Evolutionary conservation across 441 rosid genomes (phyloP), one percentile per base, ranked within the genome.

Genomic region (Mallotus japonicus): DNA sequence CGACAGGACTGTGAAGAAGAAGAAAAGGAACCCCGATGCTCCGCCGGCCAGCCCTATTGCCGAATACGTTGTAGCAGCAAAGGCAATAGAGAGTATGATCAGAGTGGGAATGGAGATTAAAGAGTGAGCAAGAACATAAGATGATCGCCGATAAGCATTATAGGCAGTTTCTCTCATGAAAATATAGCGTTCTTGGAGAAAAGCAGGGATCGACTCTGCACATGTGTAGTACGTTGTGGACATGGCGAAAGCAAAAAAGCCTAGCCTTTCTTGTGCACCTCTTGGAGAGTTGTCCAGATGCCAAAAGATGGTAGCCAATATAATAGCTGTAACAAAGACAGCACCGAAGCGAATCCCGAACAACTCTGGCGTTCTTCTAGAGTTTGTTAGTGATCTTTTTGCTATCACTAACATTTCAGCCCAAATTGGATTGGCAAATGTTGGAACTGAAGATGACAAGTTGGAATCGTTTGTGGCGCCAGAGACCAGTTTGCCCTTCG

Each of bases 121-220:
- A 12, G 95, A 80, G 46, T 88, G 97, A 16, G 98, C 83, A 20
- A 93, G 90, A 50, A 93, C 97, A 74, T 93, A 93, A 0, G 98
- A 93, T 0, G 93, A 93, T n/a, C 95, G 78, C 0, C 98, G 78
- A 63, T 93, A 93, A 7, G 97, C 97, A 55, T 93, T 93, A 83
- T 91, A 91, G 24, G 96, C 98, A 0, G 93, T 92, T 84, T 92
- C 98, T 70, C 96, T 80, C 96, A 92, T 92, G 89, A 93, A 93
- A 22, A 93, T 93, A 83, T 93, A 88, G 1, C 95, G 85, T 70
- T 93, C 97, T 70, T 91, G 95, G 50, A 93, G 84, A 71, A 91
- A 93, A 3, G 86, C 92, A 6, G 97, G 95, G 75, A 93, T 85
- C 51, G 97, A 92, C 81, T 91, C 95, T 16, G 93, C 97, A 40